Evolutionary conservation across 2,329 filamentous ascomycete genomes (phyloP), one percentile per base, ranked within the genome.

Genomic region (Teratosphaeria destructans): DNA sequence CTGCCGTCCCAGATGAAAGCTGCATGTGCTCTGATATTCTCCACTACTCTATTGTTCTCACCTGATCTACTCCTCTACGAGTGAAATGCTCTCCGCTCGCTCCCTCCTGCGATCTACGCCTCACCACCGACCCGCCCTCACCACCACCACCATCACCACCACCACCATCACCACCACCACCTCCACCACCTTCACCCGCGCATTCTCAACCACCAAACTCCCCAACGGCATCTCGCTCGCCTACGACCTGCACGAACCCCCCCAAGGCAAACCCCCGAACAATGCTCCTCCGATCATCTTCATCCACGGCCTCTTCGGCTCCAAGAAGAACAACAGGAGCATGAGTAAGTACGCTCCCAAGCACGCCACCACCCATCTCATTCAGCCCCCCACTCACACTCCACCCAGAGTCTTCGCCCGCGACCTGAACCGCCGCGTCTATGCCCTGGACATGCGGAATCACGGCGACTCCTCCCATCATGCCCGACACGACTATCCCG

Each of bases 291-390:
- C 92, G 1, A 90, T 97, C 64, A 76, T 97, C 62, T 88, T 97
- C 65, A 84, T 97, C 70, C 93, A 97, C 72, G 93, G 94, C 1
- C 80, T 97, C 11, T 96, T 97, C 70, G 93, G 93, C 23, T 96
- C 90, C 43, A 96, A 95, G 78, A 91, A 90, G 78, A 97, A 97
- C 73, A 96, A 96, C 72, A 81, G 92, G 73, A 89, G 83, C 69
- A 94, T 97, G 63, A 95, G 91, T 87, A 95, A 91, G 93, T 96
- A 79, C 73, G 87, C 77, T 55, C 53, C 55, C 52, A 34, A 27
- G 14, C 55, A 16, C 16, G 8, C 34, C 35, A 14, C 53, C 27
- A 56, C 14, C 49, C 37, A 10, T n/a, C 37, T 32, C 10, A 12
- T 14, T 52, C 57, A 26, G 35, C 39, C 27, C 62, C 57, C 49